Conservation (phyloP, 495 filamentous ascomycete genomes). For the Cercophora sp. region DNA sequence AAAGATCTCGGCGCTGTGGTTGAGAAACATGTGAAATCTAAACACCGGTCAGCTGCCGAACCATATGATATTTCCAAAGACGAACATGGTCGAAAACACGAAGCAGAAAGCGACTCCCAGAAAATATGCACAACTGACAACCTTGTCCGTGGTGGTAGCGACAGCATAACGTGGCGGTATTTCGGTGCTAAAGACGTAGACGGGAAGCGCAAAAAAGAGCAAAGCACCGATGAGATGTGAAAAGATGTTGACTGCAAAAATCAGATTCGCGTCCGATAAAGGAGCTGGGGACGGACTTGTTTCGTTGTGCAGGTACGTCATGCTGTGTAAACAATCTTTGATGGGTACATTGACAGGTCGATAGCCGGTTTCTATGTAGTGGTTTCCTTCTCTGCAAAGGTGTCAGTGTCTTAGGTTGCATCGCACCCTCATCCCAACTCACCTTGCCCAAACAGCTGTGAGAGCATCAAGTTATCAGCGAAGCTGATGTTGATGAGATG, state of each 20-base stretch:
- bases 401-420: not conserved
- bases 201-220: conserved; percentile 40
- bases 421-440: too few species aligned
- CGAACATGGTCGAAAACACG: conserved; percentile 41
- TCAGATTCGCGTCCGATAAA: not conserved
- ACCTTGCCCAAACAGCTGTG: too few species aligned
- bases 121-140: conserved; percentile 46
- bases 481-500: not conserved
- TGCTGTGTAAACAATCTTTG: conserved; percentile 32
- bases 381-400: conserved; percentile 5
- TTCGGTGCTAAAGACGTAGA: conserved; percentile 33
- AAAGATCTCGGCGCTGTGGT: conserved; percentile 40
- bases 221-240: conserved; percentile 47
- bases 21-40: conserved; percentile 48
- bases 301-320: conserved; percentile 46
- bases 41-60: not conserved
- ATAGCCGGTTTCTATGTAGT: not conserved
- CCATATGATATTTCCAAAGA: too few species aligned
- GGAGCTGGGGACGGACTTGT: conserved; percentile 24
- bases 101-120: conserved; percentile 51
- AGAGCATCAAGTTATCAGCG: too few species aligned
- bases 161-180: conserved; percentile 29
- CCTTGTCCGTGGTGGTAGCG: conserved; percentile 34
- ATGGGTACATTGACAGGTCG: conserved; percentile 20
- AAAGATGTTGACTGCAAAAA: conserved; percentile 45